Evolutionary conservation across 148 eudicot genomes (phyloP).

Genomic region (Chenopodium suecicum): DNA sequence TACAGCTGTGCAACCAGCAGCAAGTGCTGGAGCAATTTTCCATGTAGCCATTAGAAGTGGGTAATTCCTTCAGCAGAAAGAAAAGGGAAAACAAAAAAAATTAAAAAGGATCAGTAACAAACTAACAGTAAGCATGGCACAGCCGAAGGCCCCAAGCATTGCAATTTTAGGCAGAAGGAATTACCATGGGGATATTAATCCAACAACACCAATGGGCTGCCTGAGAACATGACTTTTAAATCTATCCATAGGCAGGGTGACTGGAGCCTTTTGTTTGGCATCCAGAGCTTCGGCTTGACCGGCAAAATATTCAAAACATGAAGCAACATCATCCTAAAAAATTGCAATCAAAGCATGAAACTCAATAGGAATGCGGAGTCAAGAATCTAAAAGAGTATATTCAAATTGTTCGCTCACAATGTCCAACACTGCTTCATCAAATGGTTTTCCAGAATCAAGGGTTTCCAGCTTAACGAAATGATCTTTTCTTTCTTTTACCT

Average conservation of each 20-base stretch:
- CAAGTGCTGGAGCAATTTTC: conserved; percentile 99
- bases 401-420: conserved; percentile 50
- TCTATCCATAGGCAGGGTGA: conserved; percentile 79
- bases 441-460: conserved; percentile 82
- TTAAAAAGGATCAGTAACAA: background rate
- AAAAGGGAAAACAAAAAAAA: conserved; percentile 7
- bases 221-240: conserved; percentile 78
- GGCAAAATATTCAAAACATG: conserved; percentile 90
- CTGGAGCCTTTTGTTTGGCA: conserved; percentile 72
- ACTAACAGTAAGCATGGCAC: background rate
- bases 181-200: conserved; percentile 95
- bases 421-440: conserved; percentile 91
- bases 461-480: conserved; percentile 77
- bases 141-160: too few species aligned
- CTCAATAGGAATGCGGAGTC: background rate
- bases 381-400: background rate
- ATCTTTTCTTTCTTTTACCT: conserved; percentile 75
- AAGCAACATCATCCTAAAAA: conserved; percentile 87
- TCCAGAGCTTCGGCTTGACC: conserved; percentile 92
- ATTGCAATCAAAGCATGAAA: conserved; percentile 22
- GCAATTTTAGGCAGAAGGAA: background rate
- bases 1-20: conserved; percentile 98
- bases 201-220: conserved; percentile 96
- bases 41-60: conserved; percentile 96
- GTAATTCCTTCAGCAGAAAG: conserved; percentile 66